Evolutionary conservation across 2,329 filamentous ascomycete genomes (phyloP).

Genomic region (Rhinocladiella similis): DNA sequence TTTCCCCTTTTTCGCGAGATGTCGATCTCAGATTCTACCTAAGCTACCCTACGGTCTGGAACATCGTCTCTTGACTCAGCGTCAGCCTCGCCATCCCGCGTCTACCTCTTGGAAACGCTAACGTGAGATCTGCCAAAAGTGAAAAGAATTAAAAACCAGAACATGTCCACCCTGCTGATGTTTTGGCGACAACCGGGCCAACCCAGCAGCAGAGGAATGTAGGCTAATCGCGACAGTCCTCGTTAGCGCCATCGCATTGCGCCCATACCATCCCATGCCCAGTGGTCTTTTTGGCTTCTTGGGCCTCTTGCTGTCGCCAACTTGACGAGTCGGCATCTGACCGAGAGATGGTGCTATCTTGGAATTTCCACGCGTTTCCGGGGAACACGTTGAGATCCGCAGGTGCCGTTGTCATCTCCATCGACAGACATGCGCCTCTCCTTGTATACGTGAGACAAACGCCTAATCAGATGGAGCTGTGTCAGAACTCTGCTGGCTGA

Average conservation of each 20-base stretch:
- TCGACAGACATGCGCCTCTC: slow-evolving; percentile 1
- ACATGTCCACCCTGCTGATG: slow-evolving; percentile 6
- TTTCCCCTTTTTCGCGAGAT: neutral
- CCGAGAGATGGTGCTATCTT: slow-evolving; percentile 1
- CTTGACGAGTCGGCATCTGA: slow-evolving; percentile 10
- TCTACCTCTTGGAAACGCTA: neutral
- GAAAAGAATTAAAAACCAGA: neutral
- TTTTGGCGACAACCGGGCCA: slow-evolving; percentile 4
- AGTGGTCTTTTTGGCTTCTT: neutral
- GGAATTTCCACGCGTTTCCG: slow-evolving; percentile 1
- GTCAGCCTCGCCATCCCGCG: neutral
- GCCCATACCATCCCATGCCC: neutral
- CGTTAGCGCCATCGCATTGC: slow-evolving; percentile 6
- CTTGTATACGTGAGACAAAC: neutral
- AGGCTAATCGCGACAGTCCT: slow-evolving; percentile 11
- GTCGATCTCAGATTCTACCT: too few relatives aligned
- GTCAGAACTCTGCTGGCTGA: neutral
- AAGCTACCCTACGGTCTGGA: too few relatives aligned
- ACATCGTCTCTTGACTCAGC: neutral
- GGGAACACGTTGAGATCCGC: slow-evolving; percentile 1
- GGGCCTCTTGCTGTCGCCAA: slow-evolving; percentile 3
- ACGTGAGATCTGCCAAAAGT: slow-evolving; percentile 7
- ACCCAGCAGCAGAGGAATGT: slow-evolving; percentile 14
- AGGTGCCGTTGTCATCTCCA: neutral
- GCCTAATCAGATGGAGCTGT: neutral